Conservation (phyloP, 1,284 basidiomycete genomes). For the Marasmius tenuissimus region DNA sequence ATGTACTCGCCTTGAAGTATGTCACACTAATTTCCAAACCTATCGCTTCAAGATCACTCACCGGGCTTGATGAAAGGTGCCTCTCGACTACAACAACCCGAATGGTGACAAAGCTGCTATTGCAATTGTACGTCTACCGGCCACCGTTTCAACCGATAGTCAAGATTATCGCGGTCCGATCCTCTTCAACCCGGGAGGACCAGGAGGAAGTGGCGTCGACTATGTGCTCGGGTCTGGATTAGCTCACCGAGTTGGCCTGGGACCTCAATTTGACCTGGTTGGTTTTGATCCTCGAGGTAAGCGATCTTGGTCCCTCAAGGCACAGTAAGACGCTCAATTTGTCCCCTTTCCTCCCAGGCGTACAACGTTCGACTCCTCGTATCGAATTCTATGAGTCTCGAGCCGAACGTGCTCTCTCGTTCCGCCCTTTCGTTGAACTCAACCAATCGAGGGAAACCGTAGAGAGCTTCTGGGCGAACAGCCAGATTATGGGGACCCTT, state of each 20-base stretch:
- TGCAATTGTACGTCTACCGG: conserved; percentile 34
- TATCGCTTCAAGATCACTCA: background rate
- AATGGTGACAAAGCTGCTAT: conserved; percentile 29
- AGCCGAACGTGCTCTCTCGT: conserved; percentile 10
- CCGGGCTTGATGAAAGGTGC: background rate
- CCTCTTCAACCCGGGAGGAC: conserved; percentile 53
- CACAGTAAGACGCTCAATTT: background rate
- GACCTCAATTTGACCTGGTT: conserved; percentile 46
- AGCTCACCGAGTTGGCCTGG: conserved; percentile 33
- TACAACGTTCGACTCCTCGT: conserved; percentile 5
- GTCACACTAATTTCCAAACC: background rate
- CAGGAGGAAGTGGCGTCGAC: conserved; percentile 35
- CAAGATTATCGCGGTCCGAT: conserved; percentile 43
- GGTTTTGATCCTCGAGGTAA: conserved; percentile 48
- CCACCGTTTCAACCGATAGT: conserved; percentile 17
- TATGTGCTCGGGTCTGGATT: conserved; percentile 27
- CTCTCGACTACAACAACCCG: conserved; percentile 21
- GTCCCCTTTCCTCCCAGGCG: conserved; percentile 2
- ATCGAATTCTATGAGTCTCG: background rate
- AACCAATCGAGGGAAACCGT: conserved; percentile 21
- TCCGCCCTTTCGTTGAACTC: background rate
- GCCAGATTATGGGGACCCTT: conserved; percentile 19
- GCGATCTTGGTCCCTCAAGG: background rate
- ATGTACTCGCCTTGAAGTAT: conserved; percentile 12
- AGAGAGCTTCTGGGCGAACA: conserved; percentile 14